Evolutionary conservation across 2,329 filamentous ascomycete genomes (phyloP).

Genomic region (Trichoderma guizhouense): DNA sequence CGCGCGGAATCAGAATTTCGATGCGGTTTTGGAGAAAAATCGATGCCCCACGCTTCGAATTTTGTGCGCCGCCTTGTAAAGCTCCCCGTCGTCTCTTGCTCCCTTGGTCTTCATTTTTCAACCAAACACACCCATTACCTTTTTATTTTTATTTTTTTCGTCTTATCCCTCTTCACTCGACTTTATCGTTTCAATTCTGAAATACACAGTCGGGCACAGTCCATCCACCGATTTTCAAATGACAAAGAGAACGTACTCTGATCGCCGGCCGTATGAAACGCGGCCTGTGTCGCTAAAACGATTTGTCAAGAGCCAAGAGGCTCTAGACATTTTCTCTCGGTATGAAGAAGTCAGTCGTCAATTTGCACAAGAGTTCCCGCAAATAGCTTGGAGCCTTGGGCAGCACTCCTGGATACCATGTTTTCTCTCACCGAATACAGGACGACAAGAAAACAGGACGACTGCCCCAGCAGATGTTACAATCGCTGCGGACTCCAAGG

Average conservation of each 20-base stretch:
- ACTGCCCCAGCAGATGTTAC: not conserved
- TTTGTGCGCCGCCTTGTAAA: not conserved
- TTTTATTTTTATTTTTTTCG: not conserved
- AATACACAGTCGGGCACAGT: not conserved
- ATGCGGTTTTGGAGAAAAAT: not conserved
- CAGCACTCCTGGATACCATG: not conserved
- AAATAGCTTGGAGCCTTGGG: not conserved
- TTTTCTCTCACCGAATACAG: not conserved
- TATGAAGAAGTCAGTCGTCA: conserved; percentile 3
- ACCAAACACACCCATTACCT: not conserved
- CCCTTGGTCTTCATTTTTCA: not conserved
- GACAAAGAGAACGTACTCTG: not conserved
- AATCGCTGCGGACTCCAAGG: not conserved
- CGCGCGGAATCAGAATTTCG: not conserved
- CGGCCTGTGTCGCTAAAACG: not conserved
- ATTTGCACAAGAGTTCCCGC: not conserved
- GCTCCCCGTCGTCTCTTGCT: not conserved
- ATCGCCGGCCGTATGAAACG: not conserved
- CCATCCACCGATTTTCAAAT: not conserved
- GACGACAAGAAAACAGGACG: not conserved
- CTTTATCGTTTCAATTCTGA: not conserved
- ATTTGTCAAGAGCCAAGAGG: not conserved
- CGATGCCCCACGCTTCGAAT: not conserved
- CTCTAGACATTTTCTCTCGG: not conserved
- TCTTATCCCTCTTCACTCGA: not conserved